Evolutionary conservation across 2,329 filamentous ascomycete species (phyloP).

Genomic region (Fusarium oligoseptatum): DNA sequence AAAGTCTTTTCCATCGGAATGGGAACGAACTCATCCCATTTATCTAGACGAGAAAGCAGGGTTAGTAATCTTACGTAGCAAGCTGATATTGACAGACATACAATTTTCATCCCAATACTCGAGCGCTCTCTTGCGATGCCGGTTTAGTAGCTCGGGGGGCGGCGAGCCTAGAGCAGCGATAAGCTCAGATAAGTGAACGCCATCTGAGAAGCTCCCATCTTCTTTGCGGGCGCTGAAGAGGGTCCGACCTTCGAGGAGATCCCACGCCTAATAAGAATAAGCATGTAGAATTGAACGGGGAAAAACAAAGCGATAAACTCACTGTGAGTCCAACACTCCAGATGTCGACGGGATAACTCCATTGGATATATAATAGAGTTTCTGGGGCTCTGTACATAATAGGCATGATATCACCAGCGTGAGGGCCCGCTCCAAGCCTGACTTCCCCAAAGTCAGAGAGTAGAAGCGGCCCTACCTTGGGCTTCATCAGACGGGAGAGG

Average conservation of each 20-base stretch:
- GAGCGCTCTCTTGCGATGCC: not conserved
- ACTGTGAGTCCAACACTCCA: not conserved
- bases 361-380: not conserved
- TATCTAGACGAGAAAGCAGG: not conserved
- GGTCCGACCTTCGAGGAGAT: not conserved
- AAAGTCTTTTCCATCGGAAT: not conserved
- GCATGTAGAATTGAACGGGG: too few relatives aligned
- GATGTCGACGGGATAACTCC: not conserved
- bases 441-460: not conserved
- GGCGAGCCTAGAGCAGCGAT: not conserved
- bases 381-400: not conserved
- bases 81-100: not conserved
- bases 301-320: too few relatives aligned
- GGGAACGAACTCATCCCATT: not conserved
- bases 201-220: not conserved
- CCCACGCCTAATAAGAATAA: not conserved
- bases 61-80: accelerated
- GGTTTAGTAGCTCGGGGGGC: not conserved
- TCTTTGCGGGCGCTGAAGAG: not conserved
- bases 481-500: not conserved
- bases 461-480: not conserved
- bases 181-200: not conserved
- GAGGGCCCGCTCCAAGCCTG: not conserved
- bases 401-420: not conserved
- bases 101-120: not conserved